Conservation (phyloP, 306 rosid species). For the Dryas alaskensis region DNA sequence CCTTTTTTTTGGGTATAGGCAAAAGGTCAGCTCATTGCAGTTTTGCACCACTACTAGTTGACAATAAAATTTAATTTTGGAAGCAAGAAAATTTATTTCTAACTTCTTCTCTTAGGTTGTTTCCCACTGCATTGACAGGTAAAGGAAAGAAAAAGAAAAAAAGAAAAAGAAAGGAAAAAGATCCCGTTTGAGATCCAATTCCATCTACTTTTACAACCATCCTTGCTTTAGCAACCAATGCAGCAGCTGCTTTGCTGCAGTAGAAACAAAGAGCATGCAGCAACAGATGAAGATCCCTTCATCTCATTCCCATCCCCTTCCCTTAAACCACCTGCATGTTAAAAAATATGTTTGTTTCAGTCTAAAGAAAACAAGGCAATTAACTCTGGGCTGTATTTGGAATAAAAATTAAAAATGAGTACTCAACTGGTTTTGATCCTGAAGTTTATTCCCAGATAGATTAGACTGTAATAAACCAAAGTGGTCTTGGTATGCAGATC, state of each 20-base stretch:
- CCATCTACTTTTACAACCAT: conserved; percentile 37
- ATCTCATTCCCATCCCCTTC: conserved; percentile 45
- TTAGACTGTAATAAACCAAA: conserved; percentile 54
- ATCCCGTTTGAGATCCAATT: conserved; percentile 45
- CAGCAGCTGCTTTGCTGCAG: conserved; percentile 18
- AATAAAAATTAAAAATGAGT: background rate
- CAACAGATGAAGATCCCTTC: conserved; percentile 17
- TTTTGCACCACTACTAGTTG: conserved; percentile 38
- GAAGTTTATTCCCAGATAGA: conserved; percentile 54
- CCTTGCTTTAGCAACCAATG: conserved; percentile 27
- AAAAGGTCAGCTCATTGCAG: conserved; percentile 18
- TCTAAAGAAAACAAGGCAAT: conserved; percentile 5
- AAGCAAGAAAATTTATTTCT: conserved; percentile 36
- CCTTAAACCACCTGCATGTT: conserved; percentile 66
- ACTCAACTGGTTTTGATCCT: conserved; percentile 55
- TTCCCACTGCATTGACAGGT: conserved; percentile 59
- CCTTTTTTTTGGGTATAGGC: background rate
- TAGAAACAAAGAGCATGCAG: conserved; percentile 13
- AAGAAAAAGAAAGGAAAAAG: conserved; percentile 17
- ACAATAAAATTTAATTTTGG: conserved; percentile 44
- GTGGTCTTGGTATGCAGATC: conserved; percentile 60
- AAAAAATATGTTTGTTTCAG: conserved; percentile 7
- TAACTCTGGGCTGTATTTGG: background rate
- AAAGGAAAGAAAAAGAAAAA: conserved; percentile 19
- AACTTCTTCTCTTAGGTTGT: conserved; percentile 45